These are phyloP conservation scores for Talaromyces sp. DNA, from an alignment of 2,329 filamentous ascomycete genomes.

Conservation along the genomic window DNA sequence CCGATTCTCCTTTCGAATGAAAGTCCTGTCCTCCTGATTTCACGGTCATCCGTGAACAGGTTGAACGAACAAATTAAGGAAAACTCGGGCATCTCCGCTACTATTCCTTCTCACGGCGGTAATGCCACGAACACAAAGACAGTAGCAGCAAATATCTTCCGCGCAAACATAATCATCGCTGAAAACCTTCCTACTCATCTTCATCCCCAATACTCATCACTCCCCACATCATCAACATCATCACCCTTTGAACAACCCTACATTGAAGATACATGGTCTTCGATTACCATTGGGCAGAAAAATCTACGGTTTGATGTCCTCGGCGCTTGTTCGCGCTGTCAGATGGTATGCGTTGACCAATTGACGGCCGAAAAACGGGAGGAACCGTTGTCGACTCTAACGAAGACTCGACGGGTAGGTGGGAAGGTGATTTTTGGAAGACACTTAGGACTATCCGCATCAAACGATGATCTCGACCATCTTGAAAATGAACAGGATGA, in stretches of 20 bases:
- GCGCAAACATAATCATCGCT: conserved; percentile 80
- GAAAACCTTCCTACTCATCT: conserved; percentile 39
- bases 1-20: conserved; percentile 85
- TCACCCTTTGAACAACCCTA: conserved; percentile 56
- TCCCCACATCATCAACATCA: not conserved
- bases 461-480: conserved; percentile 12
- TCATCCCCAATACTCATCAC: not conserved
- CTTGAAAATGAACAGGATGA: conserved; percentile 20
- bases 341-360: conserved; percentile 96
- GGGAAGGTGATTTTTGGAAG: conserved; percentile 88
- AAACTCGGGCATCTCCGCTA: conserved; percentile 27
- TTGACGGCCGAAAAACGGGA: conserved; percentile 70
- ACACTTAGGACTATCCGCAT: conserved; percentile 54
- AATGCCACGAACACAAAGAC: conserved; percentile 49
- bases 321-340: conserved; percentile 81
- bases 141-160: conserved; percentile 71
- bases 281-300: conserved; percentile 59
- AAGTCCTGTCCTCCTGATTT: conserved; percentile 84
- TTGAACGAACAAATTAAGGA: conserved; percentile 70
- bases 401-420: conserved; percentile 77
- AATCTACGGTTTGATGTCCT: conserved; percentile 56
- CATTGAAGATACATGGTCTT: conserved; percentile 74
- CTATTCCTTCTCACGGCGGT: conserved; percentile 34
- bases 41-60: conserved; percentile 71
- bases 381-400: conserved; percentile 84